Evolutionary conservation across 129 eudicot genomes (phyloP), one percentile per base, ranked within the genome.

Genomic region (Helichrysum umbraculigerum): DNA sequence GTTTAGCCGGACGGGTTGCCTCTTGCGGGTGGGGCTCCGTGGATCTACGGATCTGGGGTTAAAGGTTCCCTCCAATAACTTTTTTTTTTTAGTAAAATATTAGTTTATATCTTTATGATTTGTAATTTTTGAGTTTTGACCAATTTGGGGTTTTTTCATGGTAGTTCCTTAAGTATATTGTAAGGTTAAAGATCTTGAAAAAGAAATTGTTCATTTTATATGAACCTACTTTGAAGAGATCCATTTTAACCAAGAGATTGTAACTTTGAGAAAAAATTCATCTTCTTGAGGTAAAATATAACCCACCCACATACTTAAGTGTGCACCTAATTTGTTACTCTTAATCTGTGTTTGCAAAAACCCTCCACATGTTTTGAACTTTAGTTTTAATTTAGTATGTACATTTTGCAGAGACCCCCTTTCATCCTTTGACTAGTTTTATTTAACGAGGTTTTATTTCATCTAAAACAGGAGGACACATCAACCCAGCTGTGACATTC

Each of bases 401-500:
- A 3, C n/a, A 12, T 47, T 37, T 3, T 72, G 68, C 68, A 37
- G 22, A 25, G 22, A 25, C 58, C 78, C 78, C 22, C 16, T 22
- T 59, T 34, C 4, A 39, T 21, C 25, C 16, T 44, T 47, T 62
- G 32, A 51, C 33, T 5, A 64, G 64, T 44, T 50, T 11, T 21
- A 60, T 32, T 59, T 22, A 41, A 41, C 47, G 14, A 41, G 44
- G 22, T 17, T 65, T 65, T 56, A 6, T 5, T 22, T 70, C 57
- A 76, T 62, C 71, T 39, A 21, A 80, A 81, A 87, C 96, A 92
- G 97, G 96, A 82, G 97, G 96, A 33, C 98, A 92, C 71, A 92
- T 92, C 37, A 92, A 92, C 84, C 97, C 97, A 79, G 94, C 97
- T 22, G 92, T 91, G 85, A 92, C 96, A 42, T 92, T 87, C 44